Percentiles rank a stretch among this genome's conserved stretches.
Conservation (phyloP, 164 flowering plant species). For the Annona squamosa region DNA sequence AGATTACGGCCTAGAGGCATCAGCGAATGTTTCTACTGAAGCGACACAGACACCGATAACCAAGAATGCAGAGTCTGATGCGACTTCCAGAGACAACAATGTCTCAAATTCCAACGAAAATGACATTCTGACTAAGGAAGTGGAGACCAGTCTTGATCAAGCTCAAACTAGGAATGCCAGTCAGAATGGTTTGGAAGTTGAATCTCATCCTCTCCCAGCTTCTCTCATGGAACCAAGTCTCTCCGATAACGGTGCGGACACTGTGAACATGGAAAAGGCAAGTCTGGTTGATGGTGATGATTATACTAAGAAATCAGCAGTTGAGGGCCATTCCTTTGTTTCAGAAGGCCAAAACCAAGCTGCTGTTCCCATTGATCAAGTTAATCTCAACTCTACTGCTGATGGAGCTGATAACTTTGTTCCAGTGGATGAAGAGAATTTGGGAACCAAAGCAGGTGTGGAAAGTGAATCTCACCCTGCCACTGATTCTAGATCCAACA, state of each 20-base stretch:
- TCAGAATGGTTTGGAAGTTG: conserved; percentile 13
- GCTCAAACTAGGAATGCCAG: conserved; percentile 1
- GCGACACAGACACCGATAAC: conserved; percentile 1
- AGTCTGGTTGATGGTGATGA: not conserved
- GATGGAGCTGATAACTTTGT: not conserved
- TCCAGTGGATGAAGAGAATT: not conserved
- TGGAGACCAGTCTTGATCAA: conserved; percentile 6
- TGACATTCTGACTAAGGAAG: conserved; percentile 8
- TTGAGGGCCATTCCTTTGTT: not conserved
- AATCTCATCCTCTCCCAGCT: conserved; percentile 4
- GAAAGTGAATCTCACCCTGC: not conserved
- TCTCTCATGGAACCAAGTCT: conserved; percentile 5
- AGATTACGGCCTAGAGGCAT: conserved; percentile 12
- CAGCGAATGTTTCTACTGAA: not conserved
- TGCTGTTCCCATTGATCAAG: not conserved
- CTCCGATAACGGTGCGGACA: not conserved
- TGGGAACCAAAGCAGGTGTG: not conserved
- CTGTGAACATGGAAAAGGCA: conserved; percentile 7
- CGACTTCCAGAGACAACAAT: conserved; percentile 6
- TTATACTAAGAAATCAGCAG: not conserved
- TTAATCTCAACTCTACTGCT: not conserved
- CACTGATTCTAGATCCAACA: not conserved
- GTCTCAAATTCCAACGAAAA: conserved; percentile 7
- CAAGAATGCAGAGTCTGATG: conserved; percentile 8
- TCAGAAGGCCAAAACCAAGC: conserved; percentile 1